These are phyloP conservation scores for Poa pratensis DNA, from an alignment of 176 grass and related monocot genomes.

Conservation along the genomic window DNA sequence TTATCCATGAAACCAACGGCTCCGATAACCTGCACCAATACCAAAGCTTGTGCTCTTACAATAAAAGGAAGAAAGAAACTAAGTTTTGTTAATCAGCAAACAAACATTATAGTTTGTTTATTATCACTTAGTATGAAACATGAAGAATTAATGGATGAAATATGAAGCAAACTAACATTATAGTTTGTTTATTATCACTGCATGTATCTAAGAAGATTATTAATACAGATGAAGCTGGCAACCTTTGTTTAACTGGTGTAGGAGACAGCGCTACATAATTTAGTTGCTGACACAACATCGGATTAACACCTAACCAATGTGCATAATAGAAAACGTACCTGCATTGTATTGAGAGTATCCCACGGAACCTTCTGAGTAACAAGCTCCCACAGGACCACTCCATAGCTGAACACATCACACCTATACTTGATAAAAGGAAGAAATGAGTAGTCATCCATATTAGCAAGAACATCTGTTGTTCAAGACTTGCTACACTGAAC, in stretches of 20 bases:
- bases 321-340: slow-evolving; percentile 44
- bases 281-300: neutral
- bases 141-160: neutral
- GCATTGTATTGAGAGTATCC: slow-evolving; percentile 88
- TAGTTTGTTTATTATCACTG: neutral
- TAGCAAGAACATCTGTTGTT: neutral
- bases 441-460: neutral
- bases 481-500: neutral
- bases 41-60: neutral
- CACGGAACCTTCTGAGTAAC: slow-evolving; percentile 92
- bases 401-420: slow-evolving; percentile 92
- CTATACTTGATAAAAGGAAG: slow-evolving; percentile 53
- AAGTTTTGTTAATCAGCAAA: neutral
- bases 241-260: neutral
- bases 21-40: slow-evolving; percentile 67
- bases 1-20: slow-evolving; percentile 94
- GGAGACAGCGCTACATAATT: neutral
- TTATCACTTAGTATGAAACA: neutral
- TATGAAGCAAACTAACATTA: slow-evolving; percentile 22
- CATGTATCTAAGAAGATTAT: neutral
- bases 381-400: slow-evolving; percentile 94
- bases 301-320: neutral
- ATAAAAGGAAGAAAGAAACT: slow-evolving; percentile 3
- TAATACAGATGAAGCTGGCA: neutral
- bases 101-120: too few species aligned